Evolutionary conservation across 2,329 filamentous ascomycete species (phyloP), one percentile per base, ranked within the genome.

Genomic region (Bipolaris oryzae): DNA sequence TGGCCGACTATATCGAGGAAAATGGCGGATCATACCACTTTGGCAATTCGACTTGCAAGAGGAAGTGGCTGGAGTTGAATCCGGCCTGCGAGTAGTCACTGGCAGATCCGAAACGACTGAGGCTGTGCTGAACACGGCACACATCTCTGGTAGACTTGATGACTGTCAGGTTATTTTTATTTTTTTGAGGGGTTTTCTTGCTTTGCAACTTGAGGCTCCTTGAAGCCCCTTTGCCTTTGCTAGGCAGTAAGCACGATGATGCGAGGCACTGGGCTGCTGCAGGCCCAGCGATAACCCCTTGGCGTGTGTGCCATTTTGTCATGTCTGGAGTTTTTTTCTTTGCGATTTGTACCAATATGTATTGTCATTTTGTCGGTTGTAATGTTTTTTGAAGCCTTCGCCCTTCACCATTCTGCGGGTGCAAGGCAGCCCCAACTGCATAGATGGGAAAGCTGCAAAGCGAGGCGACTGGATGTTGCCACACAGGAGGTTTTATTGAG

Each of bases 31-130:
- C 80, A 2, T 88, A 88, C 66, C 77, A 78, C 33, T 88, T 87
- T 65, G 85, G 84, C 2, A 83, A 85, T 62, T 80, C 84, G 2
- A 87, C 85, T 0, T 86, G 84, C 65, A 86, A 86, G 72, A 85
- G 84, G 74, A 87, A 86, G 74, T 88, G 84, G 81, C 72, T 77
- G 15, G 81, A 85, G 68, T 25, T 69, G 11, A 50, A 67, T 35
- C 31, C 50, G 7, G 31, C 4, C 20, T 44, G n/a, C 33, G 21
- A 55, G 39, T 54, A n/a, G 50, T 43, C 9, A 15, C 21, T 16
- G 3, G 35, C 15, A 23, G 0, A 25, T n/a, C 5, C 9, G 15
- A 42, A n/a, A 11, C 31, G 48, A 42, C 9, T 25, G 23, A 7
- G 7, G 41, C 7, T 31, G 38, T 23, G 15, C 28, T 20, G 7